Evolutionary conservation across 2,329 filamentous ascomycete species (phyloP).

Genomic region (Elsinoe australis): DNA sequence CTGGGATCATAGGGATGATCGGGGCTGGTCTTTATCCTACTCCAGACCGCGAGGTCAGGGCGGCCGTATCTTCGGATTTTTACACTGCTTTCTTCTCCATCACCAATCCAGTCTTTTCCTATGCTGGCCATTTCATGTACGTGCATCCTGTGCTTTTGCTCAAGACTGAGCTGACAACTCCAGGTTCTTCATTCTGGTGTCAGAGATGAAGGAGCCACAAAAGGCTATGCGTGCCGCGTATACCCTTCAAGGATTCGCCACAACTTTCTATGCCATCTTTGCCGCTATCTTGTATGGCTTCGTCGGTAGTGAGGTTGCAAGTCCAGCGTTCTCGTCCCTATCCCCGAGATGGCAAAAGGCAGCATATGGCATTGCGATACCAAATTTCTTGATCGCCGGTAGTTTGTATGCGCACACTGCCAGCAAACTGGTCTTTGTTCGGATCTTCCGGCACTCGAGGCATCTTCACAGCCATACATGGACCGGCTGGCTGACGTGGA

Average conservation of each 20-base stretch:
- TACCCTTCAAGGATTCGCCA: constrained; percentile 44
- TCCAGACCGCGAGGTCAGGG: constrained; percentile 33
- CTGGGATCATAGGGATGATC: constrained; percentile 46
- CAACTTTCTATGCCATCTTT: constrained; percentile 45
- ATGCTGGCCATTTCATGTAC: constrained; percentile 46
- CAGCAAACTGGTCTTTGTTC: constrained; percentile 45
- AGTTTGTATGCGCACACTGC: constrained; percentile 46
- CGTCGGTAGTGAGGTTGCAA: constrained; percentile 40
- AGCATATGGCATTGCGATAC: constrained; percentile 45
- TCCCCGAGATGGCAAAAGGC: constrained; percentile 43
- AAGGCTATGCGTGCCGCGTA: constrained; percentile 48
- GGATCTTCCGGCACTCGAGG: constrained; percentile 40
- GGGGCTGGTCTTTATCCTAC: constrained; percentile 41
- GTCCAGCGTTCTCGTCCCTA: constrained; percentile 44
- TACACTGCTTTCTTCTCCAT: constrained; percentile 41
- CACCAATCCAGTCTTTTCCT: constrained; percentile 48
- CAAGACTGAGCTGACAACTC: not conserved
- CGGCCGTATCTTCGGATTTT: constrained; percentile 35
- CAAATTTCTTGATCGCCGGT: constrained; percentile 46
- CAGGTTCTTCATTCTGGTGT: constrained; percentile 46
- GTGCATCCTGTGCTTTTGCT: not conserved
- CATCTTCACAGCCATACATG: constrained; percentile 44
- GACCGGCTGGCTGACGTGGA: constrained; percentile 44
- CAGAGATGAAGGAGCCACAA: constrained; percentile 45
- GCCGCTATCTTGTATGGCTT: constrained; percentile 46